These are phyloP conservation scores for Colletotrichum brevisporum DNA, from an alignment of 2,329 filamentous ascomycete species.

Conservation along the genomic window DNA sequence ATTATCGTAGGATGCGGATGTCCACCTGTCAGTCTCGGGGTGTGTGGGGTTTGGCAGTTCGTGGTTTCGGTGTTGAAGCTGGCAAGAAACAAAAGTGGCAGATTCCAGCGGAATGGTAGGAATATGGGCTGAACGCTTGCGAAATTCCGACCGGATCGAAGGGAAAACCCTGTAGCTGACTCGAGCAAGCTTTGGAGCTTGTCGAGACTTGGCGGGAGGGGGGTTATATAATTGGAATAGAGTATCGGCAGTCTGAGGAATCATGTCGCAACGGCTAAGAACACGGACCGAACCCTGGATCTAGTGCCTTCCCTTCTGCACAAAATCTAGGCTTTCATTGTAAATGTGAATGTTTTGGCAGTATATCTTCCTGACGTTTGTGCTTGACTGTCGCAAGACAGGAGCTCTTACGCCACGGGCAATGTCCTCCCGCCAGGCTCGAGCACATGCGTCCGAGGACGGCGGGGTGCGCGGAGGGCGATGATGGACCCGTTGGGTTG, in stretches of 20 bases:
- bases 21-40: neutral
- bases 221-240: constrained; percentile 6
- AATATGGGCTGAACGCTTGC: neutral
- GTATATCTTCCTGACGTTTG: constrained; percentile 9
- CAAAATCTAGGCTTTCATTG: neutral
- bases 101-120: neutral
- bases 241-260: neutral
- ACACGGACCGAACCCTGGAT: constrained; percentile 25
- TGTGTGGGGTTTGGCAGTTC: neutral
- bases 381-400: constrained; percentile 13
- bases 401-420: neutral
- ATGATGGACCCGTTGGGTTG: neutral
- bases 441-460: constrained; percentile 16
- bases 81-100: neutral
- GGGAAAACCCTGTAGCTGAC: constrained; percentile 13
- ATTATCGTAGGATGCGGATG: constrained; percentile 20
- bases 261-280: neutral
- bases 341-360: neutral
- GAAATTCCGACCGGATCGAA: neutral
- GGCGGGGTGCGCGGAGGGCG: neutral
- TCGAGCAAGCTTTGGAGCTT: constrained; percentile 25
- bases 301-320: constrained; percentile 5
- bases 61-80: neutral
- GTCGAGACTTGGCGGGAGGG: neutral
- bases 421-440: constrained; percentile 1